Conservation (phyloP, 768 basidiomycete species). For the Boletus reticuloceps region DNA sequence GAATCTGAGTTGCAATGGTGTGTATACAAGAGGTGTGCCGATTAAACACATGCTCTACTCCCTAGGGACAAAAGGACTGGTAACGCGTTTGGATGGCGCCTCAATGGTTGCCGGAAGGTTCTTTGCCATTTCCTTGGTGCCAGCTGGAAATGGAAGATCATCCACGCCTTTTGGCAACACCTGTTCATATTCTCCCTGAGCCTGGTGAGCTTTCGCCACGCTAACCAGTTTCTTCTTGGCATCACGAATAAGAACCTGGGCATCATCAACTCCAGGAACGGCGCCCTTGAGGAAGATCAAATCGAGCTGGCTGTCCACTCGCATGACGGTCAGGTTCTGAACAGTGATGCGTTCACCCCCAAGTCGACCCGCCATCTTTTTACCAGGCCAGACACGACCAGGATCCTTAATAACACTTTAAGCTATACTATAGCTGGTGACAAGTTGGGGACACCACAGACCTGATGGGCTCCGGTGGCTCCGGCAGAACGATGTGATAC, state of each 20-base stretch:
- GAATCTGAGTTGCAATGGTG: background rate
- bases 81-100: conserved; percentile 68
- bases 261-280: conserved; percentile 87
- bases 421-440: background rate
- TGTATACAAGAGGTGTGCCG: background rate
- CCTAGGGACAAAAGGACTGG: conserved; percentile 76
- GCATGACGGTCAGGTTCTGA: conserved; percentile 87
- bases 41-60: conserved; percentile 41
- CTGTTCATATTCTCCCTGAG: conserved; percentile 71
- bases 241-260: conserved; percentile 82
- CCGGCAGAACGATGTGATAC: conserved; percentile 91
- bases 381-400: conserved; percentile 93
- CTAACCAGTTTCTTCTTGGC: conserved; percentile 84
- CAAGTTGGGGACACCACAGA: conserved; percentile 32
- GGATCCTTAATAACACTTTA: conserved; percentile 64
- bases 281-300: conserved; percentile 90
- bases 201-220: conserved; percentile 59
- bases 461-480: conserved; percentile 94
- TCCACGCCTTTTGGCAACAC: conserved; percentile 80
- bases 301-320: conserved; percentile 83
- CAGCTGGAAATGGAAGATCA: conserved; percentile 90
- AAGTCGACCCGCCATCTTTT: conserved; percentile 97
- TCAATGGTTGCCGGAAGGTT: conserved; percentile 62
- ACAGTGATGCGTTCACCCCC: conserved; percentile 79
- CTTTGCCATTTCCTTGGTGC: conserved; percentile 73